Conservation (phyloP, 2,329 filamentous ascomycete genomes). For the Trichoderma afroharzianum region DNA sequence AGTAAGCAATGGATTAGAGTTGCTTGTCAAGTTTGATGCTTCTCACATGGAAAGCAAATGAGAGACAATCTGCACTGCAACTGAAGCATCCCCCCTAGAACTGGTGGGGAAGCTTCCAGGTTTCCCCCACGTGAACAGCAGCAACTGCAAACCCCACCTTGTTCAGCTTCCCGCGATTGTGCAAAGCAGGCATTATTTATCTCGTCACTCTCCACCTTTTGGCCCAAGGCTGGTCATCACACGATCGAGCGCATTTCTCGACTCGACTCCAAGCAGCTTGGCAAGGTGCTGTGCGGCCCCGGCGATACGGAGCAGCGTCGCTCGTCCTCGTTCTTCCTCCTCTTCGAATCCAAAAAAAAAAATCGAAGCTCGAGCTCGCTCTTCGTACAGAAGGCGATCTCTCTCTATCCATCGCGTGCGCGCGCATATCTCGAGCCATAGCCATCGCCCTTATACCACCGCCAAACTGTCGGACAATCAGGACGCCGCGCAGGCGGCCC, state of each 20-base stretch:
- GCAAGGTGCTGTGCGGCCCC: background rate
- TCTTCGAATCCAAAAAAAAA: background rate
- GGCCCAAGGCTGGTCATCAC: slow-evolving; percentile 10
- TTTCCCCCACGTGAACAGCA: slow-evolving; percentile 8
- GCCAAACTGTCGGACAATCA: slow-evolving; percentile 44
- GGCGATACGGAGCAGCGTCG: background rate
- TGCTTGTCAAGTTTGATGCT: background rate
- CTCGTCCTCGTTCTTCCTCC: background rate
- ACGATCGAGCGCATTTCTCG: slow-evolving; percentile 13
- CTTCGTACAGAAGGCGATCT: background rate
- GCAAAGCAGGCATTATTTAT: background rate
- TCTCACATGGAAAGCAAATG: background rate
- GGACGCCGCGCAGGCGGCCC: slow-evolving; percentile 32
- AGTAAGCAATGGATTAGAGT: background rate
- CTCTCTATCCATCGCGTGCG: background rate
- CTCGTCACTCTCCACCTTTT: slow-evolving; percentile 12
- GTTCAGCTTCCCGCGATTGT: slow-evolving; percentile 3
- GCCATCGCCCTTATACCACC: slow-evolving; percentile 21
- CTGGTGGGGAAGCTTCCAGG: slow-evolving; percentile 7
- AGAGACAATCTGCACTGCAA: background rate
- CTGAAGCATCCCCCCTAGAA: background rate
- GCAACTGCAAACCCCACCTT: slow-evolving; percentile 12
- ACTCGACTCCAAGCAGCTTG: background rate
- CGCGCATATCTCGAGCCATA: background rate
- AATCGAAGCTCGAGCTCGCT: background rate